phyloP scores from a whole-genome alignment of 306 rosid species.

The Dryas drummondii region DNA sequence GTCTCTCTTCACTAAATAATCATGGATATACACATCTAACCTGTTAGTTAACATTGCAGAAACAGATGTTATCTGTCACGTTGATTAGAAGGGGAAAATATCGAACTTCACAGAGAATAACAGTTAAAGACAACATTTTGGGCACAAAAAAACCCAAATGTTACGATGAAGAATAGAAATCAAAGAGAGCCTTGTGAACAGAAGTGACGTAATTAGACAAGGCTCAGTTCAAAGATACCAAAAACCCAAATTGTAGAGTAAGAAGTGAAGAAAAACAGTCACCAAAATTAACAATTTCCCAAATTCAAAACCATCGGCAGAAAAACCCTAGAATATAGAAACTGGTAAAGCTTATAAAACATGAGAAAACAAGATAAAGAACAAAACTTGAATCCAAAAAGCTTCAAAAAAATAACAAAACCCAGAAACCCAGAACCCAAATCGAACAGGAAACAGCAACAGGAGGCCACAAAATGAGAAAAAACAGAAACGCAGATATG shows the following conservation, averaged over 20 bases:
- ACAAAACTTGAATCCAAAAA: conserved; percentile 26
- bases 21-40: conserved; percentile 98
- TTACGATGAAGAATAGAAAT: neutral
- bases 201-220: conserved; percentile 1
- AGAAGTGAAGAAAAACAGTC: neutral
- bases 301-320: conserved; percentile 2
- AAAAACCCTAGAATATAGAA: conserved; percentile 27
- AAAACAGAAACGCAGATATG: conserved; percentile 33
- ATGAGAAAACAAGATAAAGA: conserved; percentile 18
- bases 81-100: conserved; percentile 4
- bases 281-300: neutral
- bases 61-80: conserved; percentile 26
- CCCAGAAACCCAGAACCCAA: conserved; percentile 36
- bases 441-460: conserved; percentile 21
- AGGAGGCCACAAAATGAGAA: conserved; percentile 13
- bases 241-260: neutral
- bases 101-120: conserved; percentile 16
- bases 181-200: neutral
- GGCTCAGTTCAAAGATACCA: neutral
- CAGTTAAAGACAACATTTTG: neutral
- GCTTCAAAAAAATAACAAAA: neutral
- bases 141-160: neutral
- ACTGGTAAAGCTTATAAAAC: neutral
- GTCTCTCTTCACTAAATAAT: conserved; percentile 92
- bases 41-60: conserved; percentile 43